These are phyloP conservation scores for Quercus mongolica DNA, from an alignment of 306 rosid genomes.

Conservation along the genomic window DNA sequence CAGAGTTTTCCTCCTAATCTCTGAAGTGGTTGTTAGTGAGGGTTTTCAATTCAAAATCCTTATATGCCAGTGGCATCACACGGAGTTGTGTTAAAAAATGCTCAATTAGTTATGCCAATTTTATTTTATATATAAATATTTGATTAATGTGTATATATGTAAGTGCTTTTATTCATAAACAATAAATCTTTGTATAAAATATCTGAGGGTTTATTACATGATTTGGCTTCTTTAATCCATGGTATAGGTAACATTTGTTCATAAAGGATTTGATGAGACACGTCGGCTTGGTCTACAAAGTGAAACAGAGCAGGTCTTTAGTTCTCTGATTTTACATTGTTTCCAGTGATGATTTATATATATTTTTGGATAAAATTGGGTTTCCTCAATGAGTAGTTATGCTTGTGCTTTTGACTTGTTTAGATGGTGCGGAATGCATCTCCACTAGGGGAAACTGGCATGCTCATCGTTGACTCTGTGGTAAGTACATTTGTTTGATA, in stretches of 20 bases:
- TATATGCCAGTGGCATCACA: neutral
- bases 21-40: neutral
- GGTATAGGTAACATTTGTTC: constrained; percentile 79
- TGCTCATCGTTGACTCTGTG: constrained; percentile 95
- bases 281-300: constrained; percentile 86
- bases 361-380: neutral
- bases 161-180: too few relatives aligned
- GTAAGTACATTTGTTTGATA: constrained; percentile 40
- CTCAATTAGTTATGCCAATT: neutral
- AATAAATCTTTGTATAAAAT: neutral
- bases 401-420: constrained; percentile 24
- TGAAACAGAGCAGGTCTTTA: constrained; percentile 88
- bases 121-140: neutral
- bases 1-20: neutral
- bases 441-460: constrained; percentile 82
- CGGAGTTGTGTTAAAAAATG: neutral
- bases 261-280: constrained; percentile 96
- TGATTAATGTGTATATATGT: too few relatives aligned
- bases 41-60: neutral
- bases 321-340: constrained; percentile 10
- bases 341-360: neutral
- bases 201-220: constrained; percentile 10
- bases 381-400: constrained; percentile 18
- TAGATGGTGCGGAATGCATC: constrained; percentile 85
- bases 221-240: constrained; percentile 11